Evolutionary conservation across 1,284 basidiomycete species (phyloP).

Genomic region (Ustilago tritici): DNA sequence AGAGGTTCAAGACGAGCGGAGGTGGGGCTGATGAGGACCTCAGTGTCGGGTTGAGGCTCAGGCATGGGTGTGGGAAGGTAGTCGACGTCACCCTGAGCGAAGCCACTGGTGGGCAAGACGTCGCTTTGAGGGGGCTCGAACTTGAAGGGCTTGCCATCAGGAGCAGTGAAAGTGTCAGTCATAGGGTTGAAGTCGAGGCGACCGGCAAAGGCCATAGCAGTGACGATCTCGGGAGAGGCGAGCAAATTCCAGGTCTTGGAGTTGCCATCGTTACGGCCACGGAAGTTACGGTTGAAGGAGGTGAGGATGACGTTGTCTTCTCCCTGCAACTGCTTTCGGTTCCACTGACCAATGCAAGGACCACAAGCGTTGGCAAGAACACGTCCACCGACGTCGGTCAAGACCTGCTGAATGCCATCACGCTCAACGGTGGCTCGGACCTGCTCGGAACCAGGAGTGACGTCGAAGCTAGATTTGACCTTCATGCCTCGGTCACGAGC

Average conservation of each 20-base stretch:
- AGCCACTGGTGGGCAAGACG: slow-evolving; percentile 86
- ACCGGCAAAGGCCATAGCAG: slow-evolving; percentile 91
- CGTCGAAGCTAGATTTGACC: slow-evolving; percentile 91
- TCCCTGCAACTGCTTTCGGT: slow-evolving; percentile 86
- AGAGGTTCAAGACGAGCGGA: slow-evolving; percentile 81
- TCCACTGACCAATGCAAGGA: slow-evolving; percentile 99
- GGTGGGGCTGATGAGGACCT: slow-evolving; percentile 76
- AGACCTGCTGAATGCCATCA: slow-evolving; percentile 83
- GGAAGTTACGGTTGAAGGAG: slow-evolving; percentile 98
- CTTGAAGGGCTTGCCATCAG: slow-evolving; percentile 82
- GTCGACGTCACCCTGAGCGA: slow-evolving; percentile 80
- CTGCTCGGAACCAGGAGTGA: slow-evolving; percentile 96
- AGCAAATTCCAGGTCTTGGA: slow-evolving; percentile 97
- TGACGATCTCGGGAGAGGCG: slow-evolving; percentile 95
- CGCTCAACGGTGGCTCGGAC: slow-evolving; percentile 98
- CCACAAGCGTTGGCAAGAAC: slow-evolving; percentile 98
- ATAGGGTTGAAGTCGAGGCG: slow-evolving; percentile 94
- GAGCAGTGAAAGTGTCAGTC: slow-evolving; percentile 81
- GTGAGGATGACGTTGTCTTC: slow-evolving; percentile 97
- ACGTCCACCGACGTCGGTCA: slow-evolving; percentile 87
- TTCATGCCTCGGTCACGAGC: slow-evolving; percentile 85
- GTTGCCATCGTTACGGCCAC: slow-evolving; percentile 97
- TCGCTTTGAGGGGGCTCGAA: slow-evolving; percentile 87
- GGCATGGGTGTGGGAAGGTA: slow-evolving; percentile 86
- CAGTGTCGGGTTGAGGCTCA: slow-evolving; percentile 76